These are phyloP conservation scores for Hypoxylon sp. DNA, from an alignment of 2,329 filamentous ascomycete species.

Conservation along the genomic window DNA sequence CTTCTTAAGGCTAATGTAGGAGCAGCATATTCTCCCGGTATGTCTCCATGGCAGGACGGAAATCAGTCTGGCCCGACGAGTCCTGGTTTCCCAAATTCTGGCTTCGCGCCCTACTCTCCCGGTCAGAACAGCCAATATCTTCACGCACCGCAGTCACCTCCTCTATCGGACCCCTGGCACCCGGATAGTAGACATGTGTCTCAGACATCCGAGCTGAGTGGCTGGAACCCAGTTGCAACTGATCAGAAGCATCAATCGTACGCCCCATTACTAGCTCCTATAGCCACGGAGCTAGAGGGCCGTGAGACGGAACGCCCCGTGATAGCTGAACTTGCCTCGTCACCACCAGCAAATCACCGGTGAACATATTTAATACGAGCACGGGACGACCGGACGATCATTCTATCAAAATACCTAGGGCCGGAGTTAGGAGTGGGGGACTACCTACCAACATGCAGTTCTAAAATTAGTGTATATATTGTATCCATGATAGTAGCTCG, in stretches of 20 bases:
- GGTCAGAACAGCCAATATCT: constrained; percentile 20
- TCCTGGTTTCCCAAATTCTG: constrained; percentile 29
- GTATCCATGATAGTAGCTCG: constrained; percentile 13
- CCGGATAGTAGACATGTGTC: constrained; percentile 36
- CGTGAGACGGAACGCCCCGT: constrained; percentile 28
- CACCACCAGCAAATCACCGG: constrained; percentile 8
- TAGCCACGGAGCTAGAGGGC: constrained; percentile 37
- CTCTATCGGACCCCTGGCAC: constrained; percentile 28
- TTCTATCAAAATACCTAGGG: background rate
- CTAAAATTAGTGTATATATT: constrained; percentile 36
- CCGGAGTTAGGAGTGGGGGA: constrained; percentile 28
- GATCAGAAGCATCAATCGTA: constrained; percentile 34
- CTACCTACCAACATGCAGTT: constrained; percentile 12
- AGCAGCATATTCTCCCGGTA: constrained; percentile 35
- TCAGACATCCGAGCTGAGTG: constrained; percentile 35
- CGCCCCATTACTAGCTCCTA: constrained; percentile 24
- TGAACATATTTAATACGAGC: background rate
- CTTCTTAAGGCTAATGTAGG: constrained; percentile 6
- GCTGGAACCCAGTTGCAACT: constrained; percentile 24
- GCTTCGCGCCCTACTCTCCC: constrained; percentile 39
- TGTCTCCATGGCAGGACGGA: constrained; percentile 33
- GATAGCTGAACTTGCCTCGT: constrained; percentile 36
- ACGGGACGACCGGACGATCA: background rate
- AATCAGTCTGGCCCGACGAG: constrained; percentile 22
- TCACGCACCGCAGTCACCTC: constrained; percentile 16